phyloP scores from a whole-genome alignment of 306 rosid genomes.

The Prunus campanulata region DNA sequence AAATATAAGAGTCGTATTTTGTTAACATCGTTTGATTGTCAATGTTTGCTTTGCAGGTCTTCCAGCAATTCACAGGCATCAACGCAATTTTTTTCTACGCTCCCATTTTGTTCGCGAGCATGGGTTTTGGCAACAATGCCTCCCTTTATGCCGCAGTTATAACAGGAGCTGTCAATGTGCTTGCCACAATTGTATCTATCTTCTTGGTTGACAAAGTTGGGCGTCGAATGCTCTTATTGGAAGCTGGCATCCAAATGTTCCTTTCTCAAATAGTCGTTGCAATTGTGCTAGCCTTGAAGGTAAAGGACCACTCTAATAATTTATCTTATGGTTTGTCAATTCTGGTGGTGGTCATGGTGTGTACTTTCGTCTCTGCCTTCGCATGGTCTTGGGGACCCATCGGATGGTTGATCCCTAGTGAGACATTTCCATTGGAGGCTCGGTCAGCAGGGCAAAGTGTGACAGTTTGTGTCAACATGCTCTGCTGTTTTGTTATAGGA shows the following conservation, averaged over 20 bases:
- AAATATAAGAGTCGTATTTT: background rate
- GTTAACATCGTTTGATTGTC: background rate
- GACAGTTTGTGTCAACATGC: conserved; percentile 62
- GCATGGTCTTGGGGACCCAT: conserved; percentile 97
- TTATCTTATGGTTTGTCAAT: conserved; percentile 36
- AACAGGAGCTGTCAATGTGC: conserved; percentile 63
- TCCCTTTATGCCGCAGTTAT: conserved; percentile 72
- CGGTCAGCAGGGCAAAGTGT: conserved; percentile 77
- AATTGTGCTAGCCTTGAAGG: conserved; percentile 51
- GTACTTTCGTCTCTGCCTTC: conserved; percentile 58
- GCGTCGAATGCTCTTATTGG: conserved; percentile 50
- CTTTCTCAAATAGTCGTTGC: conserved; percentile 61
- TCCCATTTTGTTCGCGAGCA: conserved; percentile 58
- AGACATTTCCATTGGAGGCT: conserved; percentile 77
- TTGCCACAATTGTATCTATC: conserved; percentile 66
- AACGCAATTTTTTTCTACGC: conserved; percentile 93
- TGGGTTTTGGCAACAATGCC: conserved; percentile 71
- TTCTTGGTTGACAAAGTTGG: conserved; percentile 68
- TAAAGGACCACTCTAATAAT: conserved; percentile 38
- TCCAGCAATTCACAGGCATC: conserved; percentile 88
- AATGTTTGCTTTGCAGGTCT: conserved; percentile 40
- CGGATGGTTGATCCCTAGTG: conserved; percentile 83
- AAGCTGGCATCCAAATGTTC: conserved; percentile 82
- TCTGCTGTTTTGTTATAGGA: conserved; percentile 71
- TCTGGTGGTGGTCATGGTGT: conserved; percentile 64